These are phyloP conservation scores for Macrotyloma uniflorum DNA, from an alignment of 306 rosid genomes.

Conservation along the genomic window DNA sequence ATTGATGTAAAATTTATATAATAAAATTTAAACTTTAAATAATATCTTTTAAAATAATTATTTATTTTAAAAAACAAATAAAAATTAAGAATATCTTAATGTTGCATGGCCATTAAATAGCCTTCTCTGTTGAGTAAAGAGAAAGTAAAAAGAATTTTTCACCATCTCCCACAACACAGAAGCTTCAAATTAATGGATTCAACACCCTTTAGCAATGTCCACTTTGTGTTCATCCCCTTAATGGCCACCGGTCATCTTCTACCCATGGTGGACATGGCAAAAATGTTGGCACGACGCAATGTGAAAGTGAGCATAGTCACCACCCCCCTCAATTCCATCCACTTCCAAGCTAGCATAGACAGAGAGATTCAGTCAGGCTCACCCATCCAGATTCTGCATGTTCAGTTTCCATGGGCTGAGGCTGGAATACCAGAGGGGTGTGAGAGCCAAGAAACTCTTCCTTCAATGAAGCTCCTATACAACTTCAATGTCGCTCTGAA, in stretches of 20 bases:
- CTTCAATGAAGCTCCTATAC: conserved; percentile 41
- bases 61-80: too few relatives aligned
- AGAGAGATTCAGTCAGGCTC: conserved; percentile 43
- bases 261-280: conserved; percentile 74
- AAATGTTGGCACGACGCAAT: conserved; percentile 50
- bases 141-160: too few relatives aligned
- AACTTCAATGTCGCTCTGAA: conserved; percentile 47
- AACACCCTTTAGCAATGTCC: too few relatives aligned
- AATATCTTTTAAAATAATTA: too few relatives aligned
- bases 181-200: too few relatives aligned
- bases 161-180: too few relatives aligned
- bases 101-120: too few relatives aligned
- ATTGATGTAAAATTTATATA: too few relatives aligned
- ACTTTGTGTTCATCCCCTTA: conserved; percentile 63
- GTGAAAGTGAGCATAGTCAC: conserved; percentile 58
- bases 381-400: conserved; percentile 39
- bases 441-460: conserved; percentile 55
- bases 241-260: conserved; percentile 81
- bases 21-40: too few relatives aligned
- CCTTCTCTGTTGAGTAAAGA: too few relatives aligned
- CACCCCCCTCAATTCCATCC: conserved; percentile 59
- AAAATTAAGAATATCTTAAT: too few relatives aligned
- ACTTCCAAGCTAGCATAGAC: conserved; percentile 38
- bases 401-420: conserved; percentile 37
- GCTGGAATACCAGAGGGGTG: conserved; percentile 54